A percentile compares a stretch with the other conserved stretches of the same genome.
These are phyloP conservation scores for Takashimella tepidaria DNA, from an alignment of 1,284 basidiomycete genomes.

Conservation along the genomic window DNA sequence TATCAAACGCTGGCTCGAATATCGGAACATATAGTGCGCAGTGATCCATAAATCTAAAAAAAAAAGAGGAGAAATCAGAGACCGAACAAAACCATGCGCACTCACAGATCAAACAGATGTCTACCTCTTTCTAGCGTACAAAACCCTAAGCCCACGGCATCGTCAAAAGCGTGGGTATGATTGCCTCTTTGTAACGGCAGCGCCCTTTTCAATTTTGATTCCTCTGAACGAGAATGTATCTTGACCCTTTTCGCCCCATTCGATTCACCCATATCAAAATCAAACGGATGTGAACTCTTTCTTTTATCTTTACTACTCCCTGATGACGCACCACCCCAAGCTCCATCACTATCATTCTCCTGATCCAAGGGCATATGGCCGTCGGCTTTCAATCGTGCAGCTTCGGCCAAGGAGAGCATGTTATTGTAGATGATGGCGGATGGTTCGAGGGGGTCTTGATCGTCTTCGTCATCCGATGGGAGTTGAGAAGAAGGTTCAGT, in stretches of 20 bases:
- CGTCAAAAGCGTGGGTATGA: slow-evolving; percentile 27
- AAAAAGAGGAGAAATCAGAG: slow-evolving; percentile 6
- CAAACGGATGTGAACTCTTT: slow-evolving; percentile 6
- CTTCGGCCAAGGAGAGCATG: slow-evolving; percentile 46
- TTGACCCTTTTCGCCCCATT: background rate
- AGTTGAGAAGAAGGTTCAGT: slow-evolving; percentile 5
- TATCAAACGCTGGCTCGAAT: slow-evolving; percentile 70
- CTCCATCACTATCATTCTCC: background rate
- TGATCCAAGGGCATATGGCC: slow-evolving; percentile 11
- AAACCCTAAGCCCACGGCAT: slow-evolving; percentile 52
- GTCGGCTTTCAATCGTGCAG: slow-evolving; percentile 40
- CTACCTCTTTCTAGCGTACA: slow-evolving; percentile 69
- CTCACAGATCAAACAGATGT: slow-evolving; percentile 63
- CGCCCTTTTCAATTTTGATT: slow-evolving; percentile 13
- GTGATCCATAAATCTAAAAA: slow-evolving; percentile 60
- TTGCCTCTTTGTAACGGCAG: slow-evolving; percentile 27
- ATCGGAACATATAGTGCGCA: slow-evolving; percentile 82
- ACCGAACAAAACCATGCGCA: slow-evolving; percentile 11
- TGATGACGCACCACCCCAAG: background rate
- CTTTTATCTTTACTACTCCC: background rate
- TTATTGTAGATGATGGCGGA: slow-evolving; percentile 32
- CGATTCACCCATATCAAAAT: slow-evolving; percentile 7
- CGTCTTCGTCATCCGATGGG: slow-evolving; percentile 33
- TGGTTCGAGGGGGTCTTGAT: slow-evolving; percentile 27
- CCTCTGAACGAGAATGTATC: slow-evolving; percentile 7